Conservation (phyloP, 164 flowering plant genomes). For the Sedum album region DNA sequence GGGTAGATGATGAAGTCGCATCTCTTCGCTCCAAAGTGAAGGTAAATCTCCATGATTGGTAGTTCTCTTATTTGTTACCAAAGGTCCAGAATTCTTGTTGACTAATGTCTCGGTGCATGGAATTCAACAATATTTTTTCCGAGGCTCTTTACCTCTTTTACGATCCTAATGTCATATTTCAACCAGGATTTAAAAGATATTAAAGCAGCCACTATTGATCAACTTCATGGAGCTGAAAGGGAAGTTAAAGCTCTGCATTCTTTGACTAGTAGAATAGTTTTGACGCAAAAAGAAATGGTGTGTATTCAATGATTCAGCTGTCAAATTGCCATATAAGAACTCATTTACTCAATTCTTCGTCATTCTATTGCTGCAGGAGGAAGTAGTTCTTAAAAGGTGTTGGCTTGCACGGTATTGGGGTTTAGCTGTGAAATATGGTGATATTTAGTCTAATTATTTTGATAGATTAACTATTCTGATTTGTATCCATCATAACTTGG, state of each 20-base stretch:
- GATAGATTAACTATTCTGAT: too few species aligned
- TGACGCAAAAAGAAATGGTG: slow-evolving; percentile 96
- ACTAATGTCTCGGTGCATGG: not conserved
- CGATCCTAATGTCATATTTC: not conserved
- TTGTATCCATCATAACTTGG: not conserved
- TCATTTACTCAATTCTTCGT: slow-evolving; percentile 1
- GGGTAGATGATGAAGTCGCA: slow-evolving; percentile 52
- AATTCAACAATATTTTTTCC: not conserved
- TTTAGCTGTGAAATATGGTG: slow-evolving; percentile 83
- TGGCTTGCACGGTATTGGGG: slow-evolving; percentile 99
- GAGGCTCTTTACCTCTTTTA: not conserved
- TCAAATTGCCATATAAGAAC: not conserved
- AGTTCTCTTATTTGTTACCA: not conserved
- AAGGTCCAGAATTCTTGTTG: not conserved
- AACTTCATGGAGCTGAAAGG: slow-evolving; percentile 69
- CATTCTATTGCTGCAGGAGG: slow-evolving; percentile 55
- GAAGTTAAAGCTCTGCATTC: slow-evolving; percentile 77
- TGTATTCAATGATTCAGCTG: slow-evolving; percentile 11
- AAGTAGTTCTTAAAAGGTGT: slow-evolving; percentile 95
- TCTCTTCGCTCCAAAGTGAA: slow-evolving; percentile 54
- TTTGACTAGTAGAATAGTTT: slow-evolving; percentile 84
- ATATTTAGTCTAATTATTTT: not conserved
- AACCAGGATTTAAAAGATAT: slow-evolving; percentile 60
- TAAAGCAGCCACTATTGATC: slow-evolving; percentile 41
- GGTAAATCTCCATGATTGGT: slow-evolving; percentile 33